A percentile compares a stretch with the other conserved stretches of the same genome.
Conservation (phyloP, 352 stramenopile genomes). For the Phytophthora nicotianae region DNA sequence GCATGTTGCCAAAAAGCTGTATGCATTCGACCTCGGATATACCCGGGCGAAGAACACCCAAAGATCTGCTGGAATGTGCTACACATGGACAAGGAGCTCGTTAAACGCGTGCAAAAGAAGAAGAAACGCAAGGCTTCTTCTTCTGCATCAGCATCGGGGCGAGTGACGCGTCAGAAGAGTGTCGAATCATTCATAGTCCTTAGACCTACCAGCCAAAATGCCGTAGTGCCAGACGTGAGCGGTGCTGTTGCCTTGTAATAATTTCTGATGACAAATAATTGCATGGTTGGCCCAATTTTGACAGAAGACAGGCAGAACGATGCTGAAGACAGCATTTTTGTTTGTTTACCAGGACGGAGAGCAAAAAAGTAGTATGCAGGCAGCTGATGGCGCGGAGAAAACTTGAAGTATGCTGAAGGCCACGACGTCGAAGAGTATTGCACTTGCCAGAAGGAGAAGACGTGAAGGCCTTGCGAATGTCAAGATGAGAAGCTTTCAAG, state of each 20-base stretch:
- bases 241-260: conserved; percentile 34
- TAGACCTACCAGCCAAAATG: conserved; percentile 11
- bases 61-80: conserved; percentile 88
- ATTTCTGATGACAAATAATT: neutral
- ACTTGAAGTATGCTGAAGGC: conserved; percentile 4
- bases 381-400: neutral
- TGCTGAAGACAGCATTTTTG: conserved; percentile 21
- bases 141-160: conserved; percentile 5
- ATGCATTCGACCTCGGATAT: conserved; percentile 69
- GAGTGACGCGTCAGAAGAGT: conserved; percentile 17
- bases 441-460: conserved; percentile 15
- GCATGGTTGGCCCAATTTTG: neutral
- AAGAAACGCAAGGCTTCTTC: conserved; percentile 48
- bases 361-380: conserved; percentile 2
- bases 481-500: conserved; percentile 16
- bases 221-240: conserved; percentile 39
- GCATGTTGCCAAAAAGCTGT: conserved; percentile 73
- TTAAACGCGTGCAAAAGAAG: conserved; percentile 76
- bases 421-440: conserved; percentile 14
- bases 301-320: conserved; percentile 26
- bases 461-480: neutral
- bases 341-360: conserved; percentile 34
- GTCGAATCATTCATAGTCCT: conserved; percentile 1
- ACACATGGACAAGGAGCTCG: conserved; percentile 78
- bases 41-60: conserved; percentile 66